Evolutionary conservation across 176 grass and related monocot genomes (phyloP).

Genomic region (Aegilops umbellulata): DNA sequence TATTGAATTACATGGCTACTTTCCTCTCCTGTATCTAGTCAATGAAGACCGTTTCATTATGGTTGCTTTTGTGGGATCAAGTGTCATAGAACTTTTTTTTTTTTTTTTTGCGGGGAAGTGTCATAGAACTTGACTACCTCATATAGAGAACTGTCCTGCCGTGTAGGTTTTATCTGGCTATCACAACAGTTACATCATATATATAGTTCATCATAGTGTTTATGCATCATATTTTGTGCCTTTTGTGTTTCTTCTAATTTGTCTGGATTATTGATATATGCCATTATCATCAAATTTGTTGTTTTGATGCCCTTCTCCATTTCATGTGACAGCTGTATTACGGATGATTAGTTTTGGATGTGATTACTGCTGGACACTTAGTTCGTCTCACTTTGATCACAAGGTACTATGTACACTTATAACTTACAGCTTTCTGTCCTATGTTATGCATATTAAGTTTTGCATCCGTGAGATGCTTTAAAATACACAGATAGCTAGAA

Average conservation of each 20-base stretch:
- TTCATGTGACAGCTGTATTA: constrained; percentile 54
- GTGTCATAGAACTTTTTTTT: not conserved
- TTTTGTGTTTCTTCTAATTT: not conserved
- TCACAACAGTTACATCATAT: not conserved
- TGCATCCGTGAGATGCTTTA: not conserved
- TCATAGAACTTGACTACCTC: not conserved
- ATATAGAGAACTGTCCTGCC: not conserved
- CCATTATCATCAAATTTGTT: not conserved
- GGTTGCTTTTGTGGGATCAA: not conserved
- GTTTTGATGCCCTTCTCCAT: constrained; percentile 7
- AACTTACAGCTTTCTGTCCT: not conserved
- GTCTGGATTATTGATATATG: not conserved
- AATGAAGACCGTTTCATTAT: not conserved
- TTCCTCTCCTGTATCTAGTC: not conserved
- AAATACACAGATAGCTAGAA: not conserved
- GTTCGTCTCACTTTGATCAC: constrained; percentile 62
- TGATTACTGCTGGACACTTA: constrained; percentile 74
- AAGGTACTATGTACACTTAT: constrained; percentile 49
- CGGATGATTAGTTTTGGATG: constrained; percentile 98
- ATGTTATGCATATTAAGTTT: not conserved
- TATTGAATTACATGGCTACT: not conserved
- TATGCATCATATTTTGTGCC: not conserved
- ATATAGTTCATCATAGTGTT: not conserved
- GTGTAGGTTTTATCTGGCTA: not conserved
- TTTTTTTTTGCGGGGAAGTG: too few relatives aligned